Evolutionary conservation across 345 rosid species (phyloP), one percentile per base, ranked within the genome.

Genomic region (Adansonia digitata): DNA sequence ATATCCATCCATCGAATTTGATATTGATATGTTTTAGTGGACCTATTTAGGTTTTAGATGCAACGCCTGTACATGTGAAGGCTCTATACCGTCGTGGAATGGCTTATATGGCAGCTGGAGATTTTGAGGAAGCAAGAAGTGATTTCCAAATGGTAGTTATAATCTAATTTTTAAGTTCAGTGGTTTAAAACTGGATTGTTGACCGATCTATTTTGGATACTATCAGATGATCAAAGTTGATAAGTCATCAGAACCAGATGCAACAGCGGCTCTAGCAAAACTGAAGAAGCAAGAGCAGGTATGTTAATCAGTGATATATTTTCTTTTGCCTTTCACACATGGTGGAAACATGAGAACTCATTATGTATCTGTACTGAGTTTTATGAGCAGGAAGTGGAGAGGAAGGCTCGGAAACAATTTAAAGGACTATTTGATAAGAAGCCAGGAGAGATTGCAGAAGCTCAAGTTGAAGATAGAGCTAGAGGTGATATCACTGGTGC

Each of bases 371-470:
- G 43, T 45, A 46, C 43, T 11, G 62, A 37, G 39, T 74, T 79
- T n/a, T 24, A 24, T 72, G 73, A 70, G 69, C 86, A 96, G 99
- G 92, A 90, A 82, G 84, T 87, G 10, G 91, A 92, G 74, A 88
- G 73, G 74, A 92, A 82, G 78, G 98, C 89, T 43, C 83, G 92
- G 45, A 92, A 89, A 79, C 97, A 93, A 82, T 96, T 96, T 71
- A 89, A 93, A 81, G 98, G 99, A 42, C 82, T 96, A 52, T 93
- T 96, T 51, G 97, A 96, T 87, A 93, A 93, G 88, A 96, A 86
- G 79, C 99, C 98, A 0, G 97, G 99, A 71, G 97, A 93, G 80
- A 92, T 96, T 73, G 72, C 96, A 3, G 88, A 89, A 27, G 87
- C 53, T 27, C 45, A 81, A 51, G 64, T 52, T 5, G 82, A 81